A percentile compares a stretch with the other conserved stretches of the same genome.
Conservation (phyloP, 2,329 filamentous ascomycete genomes). For the Penicillium crustosum region DNA sequence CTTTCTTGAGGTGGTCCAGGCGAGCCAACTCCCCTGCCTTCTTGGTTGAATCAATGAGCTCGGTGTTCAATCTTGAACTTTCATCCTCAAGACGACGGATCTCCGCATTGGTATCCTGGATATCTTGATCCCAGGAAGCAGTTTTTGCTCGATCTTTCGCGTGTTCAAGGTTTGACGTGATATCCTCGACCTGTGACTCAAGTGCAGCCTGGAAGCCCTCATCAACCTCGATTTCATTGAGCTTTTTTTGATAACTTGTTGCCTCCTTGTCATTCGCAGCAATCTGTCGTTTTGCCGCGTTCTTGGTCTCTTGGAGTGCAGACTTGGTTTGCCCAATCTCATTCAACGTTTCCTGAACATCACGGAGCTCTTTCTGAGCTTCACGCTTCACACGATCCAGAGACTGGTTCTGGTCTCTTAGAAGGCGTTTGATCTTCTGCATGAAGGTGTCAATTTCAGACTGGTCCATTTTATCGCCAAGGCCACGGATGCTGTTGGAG, state of each 20-base stretch:
- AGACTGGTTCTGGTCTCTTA: constrained; percentile 74
- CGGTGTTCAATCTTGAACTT: constrained; percentile 69
- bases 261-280: constrained; percentile 70
- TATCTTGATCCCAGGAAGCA: constrained; percentile 68
- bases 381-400: constrained; percentile 73
- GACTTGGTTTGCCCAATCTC: constrained; percentile 73
- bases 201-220: constrained; percentile 79
- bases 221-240: constrained; percentile 75
- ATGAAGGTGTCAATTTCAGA: constrained; percentile 73
- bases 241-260: constrained; percentile 62
- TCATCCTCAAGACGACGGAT: constrained; percentile 70
- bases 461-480: constrained; percentile 75
- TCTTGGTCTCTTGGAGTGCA: constrained; percentile 70
- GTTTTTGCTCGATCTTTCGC: constrained; percentile 63
- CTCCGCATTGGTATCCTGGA: constrained; percentile 65
- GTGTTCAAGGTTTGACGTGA: constrained; percentile 61
- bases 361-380: constrained; percentile 70
- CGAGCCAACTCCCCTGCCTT: constrained; percentile 79
- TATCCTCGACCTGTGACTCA: constrained; percentile 70
- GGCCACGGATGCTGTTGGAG: constrained; percentile 77
- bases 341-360: constrained; percentile 70
- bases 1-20: constrained; percentile 78
- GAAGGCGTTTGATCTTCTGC: constrained; percentile 70
- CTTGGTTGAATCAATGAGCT: constrained; percentile 79
- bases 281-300: constrained; percentile 71